Base-by-base conservation (phyloP, 2,329 filamentous ascomycete genomes). In the Emmonsia crescens region DNA sequence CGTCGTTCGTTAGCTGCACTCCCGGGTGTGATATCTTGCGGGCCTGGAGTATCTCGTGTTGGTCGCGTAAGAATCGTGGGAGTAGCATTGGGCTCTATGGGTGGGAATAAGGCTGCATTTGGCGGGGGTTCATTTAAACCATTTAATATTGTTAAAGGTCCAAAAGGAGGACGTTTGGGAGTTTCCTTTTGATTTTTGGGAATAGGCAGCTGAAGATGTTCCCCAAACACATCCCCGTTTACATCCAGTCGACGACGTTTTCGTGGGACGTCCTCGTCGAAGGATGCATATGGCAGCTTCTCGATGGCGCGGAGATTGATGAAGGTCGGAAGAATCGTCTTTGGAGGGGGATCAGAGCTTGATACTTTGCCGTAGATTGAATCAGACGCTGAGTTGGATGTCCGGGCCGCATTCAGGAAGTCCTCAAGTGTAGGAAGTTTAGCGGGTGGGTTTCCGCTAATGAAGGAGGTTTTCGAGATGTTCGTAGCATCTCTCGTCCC, bases 41-140 rank as follows among this genome's bases (percentile, higher is more conserved):
- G 60, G 19, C 61, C 63, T 21, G 66, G 64, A 42, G 65, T 66
- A 44, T 67, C 68, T 12, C 68, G 68, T 8, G 71, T 71, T 8
- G 73, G 73, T 46, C 73, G 73, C 4, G 69, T 73, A 46, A 76
- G 63, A 57, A 76, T 72, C 38, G 72, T 70, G 3, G 72, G 69
- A 33, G 75, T 72, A 14, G 72, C 72, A 33, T 80, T 79, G 36
- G 80, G 76, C 65, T 82, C 82, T 60, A 87, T 87, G 3, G 82
- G 82, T 5, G 84, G 84, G 56, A 86, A 80, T 6, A 86, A 72
- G 14, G 81, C 79, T 54, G 82, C 82, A 69, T 85, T 82, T 9
- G 83, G 83, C 16, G 84, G 84, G 2, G 84, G 84, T 64, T 87
- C 83, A 71, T 86, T 83, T 51, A 87, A 71, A 8, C 83, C 83